Evolutionary conservation across 352 stramenopile species (phyloP), one percentile per base, ranked within the genome.

Genomic region (Globisporangium nagaii): DNA sequence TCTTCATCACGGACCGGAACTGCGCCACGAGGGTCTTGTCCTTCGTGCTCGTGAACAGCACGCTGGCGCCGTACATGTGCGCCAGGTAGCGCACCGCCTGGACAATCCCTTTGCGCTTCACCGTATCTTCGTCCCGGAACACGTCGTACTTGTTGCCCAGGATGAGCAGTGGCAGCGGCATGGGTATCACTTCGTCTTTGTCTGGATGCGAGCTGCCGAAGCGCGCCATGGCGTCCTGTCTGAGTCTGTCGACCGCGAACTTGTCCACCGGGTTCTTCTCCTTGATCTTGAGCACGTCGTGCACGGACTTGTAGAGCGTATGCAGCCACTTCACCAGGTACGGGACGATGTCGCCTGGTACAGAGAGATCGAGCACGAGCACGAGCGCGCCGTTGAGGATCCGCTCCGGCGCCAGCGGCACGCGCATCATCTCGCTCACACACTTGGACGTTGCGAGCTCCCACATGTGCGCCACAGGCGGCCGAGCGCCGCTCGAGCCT

Each of bases 71-170:
- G 57, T 95, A 91, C 53, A 84, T 65, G 53, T 96, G 86, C 1
- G 88, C 82, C 25, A 97, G 61, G 66, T 87, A 96, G 2, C 90
- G 72, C 39, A 97, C 68, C 4, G 87, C 87, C 66, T 96, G 83
- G 9, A 75, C 65, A 13, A 97, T 30, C 1, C 73, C 84, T 60
- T 96, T 95, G 51, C 84, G 84, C 60, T 89, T 92, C 25, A 84
- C 79, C 3, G 67, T 79, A 65, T 97, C 89, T 59, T 96, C 72
- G 34, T 96, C 77, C 12, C 79, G 79, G 58, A 97, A 96, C 2
- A 70, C 59, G 52, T 97, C 90, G 53, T 84, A 95, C 57, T 97
- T 97, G 73, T 93, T 94, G 41, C 68, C 84, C 5, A 97, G 39
- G 37, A 97, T 71, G 4, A 97, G 53, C 24, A 97, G 53, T 3